Conservation (phyloP, 2,329 filamentous ascomycete genomes). For the Aspergillus luchuensis region DNA sequence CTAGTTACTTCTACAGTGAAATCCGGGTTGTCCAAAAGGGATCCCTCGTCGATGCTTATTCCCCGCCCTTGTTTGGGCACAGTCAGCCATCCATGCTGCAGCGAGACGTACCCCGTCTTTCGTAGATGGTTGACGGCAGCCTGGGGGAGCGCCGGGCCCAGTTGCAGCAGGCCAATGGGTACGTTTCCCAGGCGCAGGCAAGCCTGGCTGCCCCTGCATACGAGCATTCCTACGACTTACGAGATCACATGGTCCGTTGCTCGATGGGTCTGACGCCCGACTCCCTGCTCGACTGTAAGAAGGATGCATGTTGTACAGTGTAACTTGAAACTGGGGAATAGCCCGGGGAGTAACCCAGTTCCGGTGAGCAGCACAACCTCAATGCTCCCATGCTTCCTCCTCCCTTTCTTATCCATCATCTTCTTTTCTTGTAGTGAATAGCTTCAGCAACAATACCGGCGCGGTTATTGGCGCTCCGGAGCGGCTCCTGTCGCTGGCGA, state of each 20-base stretch:
- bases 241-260: constrained; percentile 14
- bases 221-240: constrained; percentile 9
- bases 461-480: neutral
- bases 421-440: neutral
- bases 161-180: constrained; percentile 11
- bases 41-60: neutral
- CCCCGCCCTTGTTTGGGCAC: constrained; percentile 1
- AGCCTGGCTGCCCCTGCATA: constrained; percentile 14
- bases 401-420: neutral
- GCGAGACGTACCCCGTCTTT: constrained; percentile 1
- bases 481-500: neutral
- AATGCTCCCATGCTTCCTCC: neutral
- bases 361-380: neutral
- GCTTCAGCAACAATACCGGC: neutral
- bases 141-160: constrained; percentile 10
- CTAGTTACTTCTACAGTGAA: neutral
- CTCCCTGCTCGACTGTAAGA: neutral
- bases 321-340: neutral
- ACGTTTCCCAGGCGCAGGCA: constrained; percentile 4
- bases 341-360: neutral
- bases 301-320: neutral
- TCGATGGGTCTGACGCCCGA: neutral
- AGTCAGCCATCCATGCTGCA: constrained; percentile 6
- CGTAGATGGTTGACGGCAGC: neutral
- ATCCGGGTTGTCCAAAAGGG: too few species aligned